Percentiles rank a stretch among this genome's conserved stretches.
Conservation (phyloP, 192 early-diverging fungal genomes). For the Powellomyces hirtus region DNA sequence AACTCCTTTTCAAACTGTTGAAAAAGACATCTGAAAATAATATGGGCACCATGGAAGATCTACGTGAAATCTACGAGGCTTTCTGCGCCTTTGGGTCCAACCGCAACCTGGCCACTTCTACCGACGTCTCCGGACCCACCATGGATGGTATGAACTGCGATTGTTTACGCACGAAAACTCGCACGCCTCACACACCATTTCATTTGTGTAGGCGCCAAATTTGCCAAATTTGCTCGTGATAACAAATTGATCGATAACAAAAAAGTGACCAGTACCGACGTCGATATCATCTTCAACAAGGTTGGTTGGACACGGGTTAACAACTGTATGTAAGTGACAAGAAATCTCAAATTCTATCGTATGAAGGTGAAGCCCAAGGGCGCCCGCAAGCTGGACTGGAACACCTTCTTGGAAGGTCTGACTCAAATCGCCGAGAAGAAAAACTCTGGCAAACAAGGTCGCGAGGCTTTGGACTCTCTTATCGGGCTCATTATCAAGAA, state of each 20-base stretch:
- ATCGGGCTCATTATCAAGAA: conserved; percentile 15
- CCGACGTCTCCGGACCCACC: conserved; percentile 18
- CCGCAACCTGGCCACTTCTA: conserved; percentile 23
- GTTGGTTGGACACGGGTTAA: conserved; percentile 7
- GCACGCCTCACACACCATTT: not conserved
- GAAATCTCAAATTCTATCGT: too few relatives aligned
- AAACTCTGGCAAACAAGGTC: conserved; percentile 34
- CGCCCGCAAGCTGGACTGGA: conserved; percentile 41
- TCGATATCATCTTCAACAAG: conserved; percentile 58
- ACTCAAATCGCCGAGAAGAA: conserved; percentile 41
- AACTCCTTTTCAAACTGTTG: too few relatives aligned
- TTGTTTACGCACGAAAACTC: not conserved
- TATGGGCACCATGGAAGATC: conserved; percentile 27
- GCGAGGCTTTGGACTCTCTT: conserved; percentile 35
- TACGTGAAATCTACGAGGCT: conserved; percentile 32
- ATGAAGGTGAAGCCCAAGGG: conserved; percentile 51
- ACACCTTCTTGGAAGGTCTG: conserved; percentile 39
- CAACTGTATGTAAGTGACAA: not conserved
- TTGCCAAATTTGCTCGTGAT: conserved; percentile 52
- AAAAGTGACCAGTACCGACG: conserved; percentile 45
- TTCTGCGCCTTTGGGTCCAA: conserved; percentile 44
- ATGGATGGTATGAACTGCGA: too few relatives aligned
- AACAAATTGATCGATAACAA: conserved; percentile 44
- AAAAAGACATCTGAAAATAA: not conserved
- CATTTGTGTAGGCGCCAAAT: conserved; percentile 50